phyloP scores from a whole-genome alignment of 1,139 yeast species.

The Zygosaccharomyces pseudobailii region DNA sequence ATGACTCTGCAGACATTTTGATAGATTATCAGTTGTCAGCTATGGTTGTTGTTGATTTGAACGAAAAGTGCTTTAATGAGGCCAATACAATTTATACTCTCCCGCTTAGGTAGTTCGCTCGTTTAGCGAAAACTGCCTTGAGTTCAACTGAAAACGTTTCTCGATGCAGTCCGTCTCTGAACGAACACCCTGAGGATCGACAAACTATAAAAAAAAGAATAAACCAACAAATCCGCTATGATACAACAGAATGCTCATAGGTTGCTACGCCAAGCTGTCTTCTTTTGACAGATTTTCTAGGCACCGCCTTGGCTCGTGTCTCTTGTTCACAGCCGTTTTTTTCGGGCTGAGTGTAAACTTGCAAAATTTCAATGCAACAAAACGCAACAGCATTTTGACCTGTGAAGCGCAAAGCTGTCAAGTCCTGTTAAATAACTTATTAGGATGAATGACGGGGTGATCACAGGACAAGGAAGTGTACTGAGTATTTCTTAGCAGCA shows the following conservation, averaged over 20 bases:
- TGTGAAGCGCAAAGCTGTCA: neutral
- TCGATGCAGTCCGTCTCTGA: neutral
- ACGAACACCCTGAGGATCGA: neutral
- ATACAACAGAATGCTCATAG: neutral
- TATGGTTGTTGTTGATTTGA: neutral
- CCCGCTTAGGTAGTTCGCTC: neutral
- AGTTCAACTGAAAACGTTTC: neutral
- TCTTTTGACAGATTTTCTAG: neutral
- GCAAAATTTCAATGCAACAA: neutral
- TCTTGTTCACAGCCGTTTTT: neutral
- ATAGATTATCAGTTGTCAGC: neutral
- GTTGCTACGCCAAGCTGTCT: neutral
- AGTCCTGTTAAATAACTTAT: neutral
- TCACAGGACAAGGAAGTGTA: constrained; percentile 17
- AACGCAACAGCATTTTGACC: neutral
- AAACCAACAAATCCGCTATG: neutral
- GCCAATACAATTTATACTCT: neutral
- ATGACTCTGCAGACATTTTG: constrained; percentile 10
- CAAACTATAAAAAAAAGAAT: neutral
- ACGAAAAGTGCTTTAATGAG: neutral
- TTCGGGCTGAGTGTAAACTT: neutral
- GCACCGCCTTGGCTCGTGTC: neutral
- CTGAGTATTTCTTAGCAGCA: constrained; percentile 14
- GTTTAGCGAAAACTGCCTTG: neutral
- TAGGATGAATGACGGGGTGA: constrained; percentile 8